Evolutionary conservation across 805 yeast species (phyloP).

Genomic region (Metschnikowia borealis): DNA sequence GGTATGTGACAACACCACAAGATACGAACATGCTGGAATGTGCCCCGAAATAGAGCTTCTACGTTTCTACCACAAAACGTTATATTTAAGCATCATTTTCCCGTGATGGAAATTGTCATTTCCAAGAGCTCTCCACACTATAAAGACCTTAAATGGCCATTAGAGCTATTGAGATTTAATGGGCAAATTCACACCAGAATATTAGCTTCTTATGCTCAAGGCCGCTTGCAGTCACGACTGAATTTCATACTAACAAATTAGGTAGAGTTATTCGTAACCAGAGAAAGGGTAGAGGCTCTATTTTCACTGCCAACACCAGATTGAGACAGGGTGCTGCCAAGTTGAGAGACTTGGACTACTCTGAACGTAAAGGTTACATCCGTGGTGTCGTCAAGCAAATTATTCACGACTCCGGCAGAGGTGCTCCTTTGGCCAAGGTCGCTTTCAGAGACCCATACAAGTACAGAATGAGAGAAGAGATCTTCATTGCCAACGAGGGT

Average conservation of each 20-base stretch:
- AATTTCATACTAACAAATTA: constrained; percentile 21
- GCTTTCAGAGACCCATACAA: constrained; percentile 99
- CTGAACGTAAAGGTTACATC: constrained; percentile 99
- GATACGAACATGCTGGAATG: neutral
- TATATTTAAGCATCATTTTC: too few species aligned
- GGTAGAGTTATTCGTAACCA: constrained; percentile 99
- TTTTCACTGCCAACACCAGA: constrained; percentile 99
- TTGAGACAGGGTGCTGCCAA: constrained; percentile 99
- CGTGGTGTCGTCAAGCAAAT: constrained; percentile 99
- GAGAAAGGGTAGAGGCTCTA: constrained; percentile 99
- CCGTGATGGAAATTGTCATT: neutral
- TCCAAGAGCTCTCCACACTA: neutral
- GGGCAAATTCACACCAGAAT: neutral
- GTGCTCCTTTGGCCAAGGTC: constrained; percentile 77
- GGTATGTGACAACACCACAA: constrained; percentile 14
- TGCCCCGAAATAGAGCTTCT: neutral
- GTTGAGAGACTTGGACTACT: constrained; percentile 97
- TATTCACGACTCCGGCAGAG: constrained; percentile 99
- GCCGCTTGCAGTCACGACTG: too few species aligned
- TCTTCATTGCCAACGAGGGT: constrained; percentile 99
- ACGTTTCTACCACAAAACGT: neutral
- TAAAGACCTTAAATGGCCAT: neutral
- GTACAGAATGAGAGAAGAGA: constrained; percentile 97
- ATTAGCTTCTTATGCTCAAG: neutral
- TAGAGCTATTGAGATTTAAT: neutral